Evolutionary conservation across 805 yeast species (phyloP).

Genomic region (Suhomyces xylopsoci): DNA sequence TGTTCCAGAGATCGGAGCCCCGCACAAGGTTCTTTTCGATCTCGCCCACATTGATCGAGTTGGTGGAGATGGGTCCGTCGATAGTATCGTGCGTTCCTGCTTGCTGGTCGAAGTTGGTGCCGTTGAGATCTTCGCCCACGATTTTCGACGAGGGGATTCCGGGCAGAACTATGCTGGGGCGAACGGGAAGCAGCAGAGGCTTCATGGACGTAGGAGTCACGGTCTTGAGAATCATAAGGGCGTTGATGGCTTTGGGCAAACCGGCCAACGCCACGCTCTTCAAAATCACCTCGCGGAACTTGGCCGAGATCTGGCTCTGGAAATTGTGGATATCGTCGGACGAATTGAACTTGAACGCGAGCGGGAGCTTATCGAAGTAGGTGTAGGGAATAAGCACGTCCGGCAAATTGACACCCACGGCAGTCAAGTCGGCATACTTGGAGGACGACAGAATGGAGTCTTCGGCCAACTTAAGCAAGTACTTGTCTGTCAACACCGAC

Average conservation of each 20-base stretch:
- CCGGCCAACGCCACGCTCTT: slow-evolving; percentile 81
- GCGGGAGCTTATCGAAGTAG: slow-evolving; percentile 36
- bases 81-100: slow-evolving; percentile 24
- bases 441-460: slow-evolving; percentile 39
- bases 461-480: slow-evolving; percentile 34
- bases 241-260: slow-evolving; percentile 79
- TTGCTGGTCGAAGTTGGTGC: slow-evolving; percentile 33
- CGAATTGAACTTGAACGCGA: slow-evolving; percentile 31
- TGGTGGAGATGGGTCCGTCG: slow-evolving; percentile 39
- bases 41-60: slow-evolving; percentile 26
- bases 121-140: slow-evolving; percentile 37
- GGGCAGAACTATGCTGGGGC: slow-evolving; percentile 28
- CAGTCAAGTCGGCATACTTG: slow-evolving; percentile 35
- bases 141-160: slow-evolving; percentile 37
- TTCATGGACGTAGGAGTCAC: slow-evolving; percentile 55
- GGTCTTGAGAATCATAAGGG: slow-evolving; percentile 60
- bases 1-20: slow-evolving; percentile 69
- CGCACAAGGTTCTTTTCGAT: slow-evolving; percentile 32
- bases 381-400: slow-evolving; percentile 40
- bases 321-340: slow-evolving; percentile 34
- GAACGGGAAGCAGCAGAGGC: slow-evolving; percentile 22
- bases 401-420: slow-evolving; percentile 43
- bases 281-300: slow-evolving; percentile 72
- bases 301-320: slow-evolving; percentile 41
- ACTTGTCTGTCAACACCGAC: slow-evolving; percentile 30